Conservation (phyloP, 345 rosid genomes). For the Eucalyptus regnans region DNA sequence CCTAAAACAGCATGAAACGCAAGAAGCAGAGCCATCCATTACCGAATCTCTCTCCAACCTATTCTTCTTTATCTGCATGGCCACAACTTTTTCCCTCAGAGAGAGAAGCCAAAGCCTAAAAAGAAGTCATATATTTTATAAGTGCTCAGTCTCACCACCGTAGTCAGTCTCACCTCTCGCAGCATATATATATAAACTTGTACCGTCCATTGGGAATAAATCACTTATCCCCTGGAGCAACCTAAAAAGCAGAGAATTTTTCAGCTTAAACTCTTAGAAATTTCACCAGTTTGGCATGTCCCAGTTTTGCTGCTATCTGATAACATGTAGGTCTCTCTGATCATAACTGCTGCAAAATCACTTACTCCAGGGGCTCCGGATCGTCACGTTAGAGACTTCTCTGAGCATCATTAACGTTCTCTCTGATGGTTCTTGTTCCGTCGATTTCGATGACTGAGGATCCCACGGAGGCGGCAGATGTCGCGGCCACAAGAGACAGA, state of each 20-base stretch:
- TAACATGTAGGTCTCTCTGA: constrained; percentile 14
- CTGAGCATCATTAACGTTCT: background rate
- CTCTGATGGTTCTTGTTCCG: background rate
- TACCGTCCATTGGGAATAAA: background rate
- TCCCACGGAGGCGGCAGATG: background rate
- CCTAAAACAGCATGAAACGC: background rate
- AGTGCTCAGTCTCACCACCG: background rate
- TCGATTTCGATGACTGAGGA: background rate
- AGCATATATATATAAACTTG: background rate
- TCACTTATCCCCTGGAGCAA: background rate
- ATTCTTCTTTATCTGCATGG: background rate
- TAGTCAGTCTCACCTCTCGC: too few species aligned
- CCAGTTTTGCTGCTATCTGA: background rate
- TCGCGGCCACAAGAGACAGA: background rate
- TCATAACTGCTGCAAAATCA: background rate
- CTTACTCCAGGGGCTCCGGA: background rate
- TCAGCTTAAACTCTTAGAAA: background rate
- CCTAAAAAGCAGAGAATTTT: background rate
- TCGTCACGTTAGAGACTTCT: background rate
- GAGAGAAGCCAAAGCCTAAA: background rate
- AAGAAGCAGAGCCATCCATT: background rate
- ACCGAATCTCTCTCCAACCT: background rate
- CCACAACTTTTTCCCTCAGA: background rate
- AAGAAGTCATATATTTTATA: background rate
- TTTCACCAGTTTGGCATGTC: background rate